Percentiles rank a stretch among this genome's conserved stretches.
phyloP scores from a whole-genome alignment of 192 early-diverging fungal genomes.

The Entrophospora sp. region DNA sequence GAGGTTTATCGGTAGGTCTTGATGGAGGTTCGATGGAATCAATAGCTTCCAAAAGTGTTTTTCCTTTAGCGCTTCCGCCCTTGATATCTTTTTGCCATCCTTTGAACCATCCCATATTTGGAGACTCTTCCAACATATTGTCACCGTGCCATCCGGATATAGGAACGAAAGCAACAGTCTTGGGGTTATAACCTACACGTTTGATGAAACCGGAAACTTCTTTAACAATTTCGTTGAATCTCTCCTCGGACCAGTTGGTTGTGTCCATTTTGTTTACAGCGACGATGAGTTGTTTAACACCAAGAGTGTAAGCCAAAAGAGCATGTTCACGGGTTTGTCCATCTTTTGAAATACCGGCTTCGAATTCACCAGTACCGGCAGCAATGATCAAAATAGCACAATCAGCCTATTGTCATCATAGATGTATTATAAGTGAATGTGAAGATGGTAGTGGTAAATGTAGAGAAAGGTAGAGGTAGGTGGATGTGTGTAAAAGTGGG shows the following conservation, averaged over 20 bases:
- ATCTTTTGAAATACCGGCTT: slow-evolving; percentile 99
- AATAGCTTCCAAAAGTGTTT: slow-evolving; percentile 91
- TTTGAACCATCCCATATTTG: slow-evolving; percentile 96
- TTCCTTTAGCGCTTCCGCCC: slow-evolving; percentile 51
- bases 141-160: slow-evolving; percentile 98
- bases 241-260: slow-evolving; percentile 88
- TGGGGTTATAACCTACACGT: slow-evolving; percentile 95
- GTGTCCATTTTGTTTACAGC: slow-evolving; percentile 99
- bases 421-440: too few species aligned
- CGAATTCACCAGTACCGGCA: slow-evolving; percentile 78
- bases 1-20: slow-evolving; percentile 87
- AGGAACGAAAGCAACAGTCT: slow-evolving; percentile 88
- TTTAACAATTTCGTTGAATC: slow-evolving; percentile 95
- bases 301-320: slow-evolving; percentile 94
- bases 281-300: slow-evolving; percentile 97
- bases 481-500: too few species aligned
- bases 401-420: too few species aligned
- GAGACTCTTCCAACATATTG: slow-evolving; percentile 92
- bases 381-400: slow-evolving; percentile 95
- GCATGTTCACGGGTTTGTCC: slow-evolving; percentile 99
- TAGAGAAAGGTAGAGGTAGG: neutral
- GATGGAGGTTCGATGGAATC: slow-evolving; percentile 88
- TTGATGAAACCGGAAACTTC: slow-evolving; percentile 93
- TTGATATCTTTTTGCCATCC: slow-evolving; percentile 93
- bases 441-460: neutral